Conservation (phyloP, 495 filamentous ascomycete genomes). For the Xylaria cubensis region DNA sequence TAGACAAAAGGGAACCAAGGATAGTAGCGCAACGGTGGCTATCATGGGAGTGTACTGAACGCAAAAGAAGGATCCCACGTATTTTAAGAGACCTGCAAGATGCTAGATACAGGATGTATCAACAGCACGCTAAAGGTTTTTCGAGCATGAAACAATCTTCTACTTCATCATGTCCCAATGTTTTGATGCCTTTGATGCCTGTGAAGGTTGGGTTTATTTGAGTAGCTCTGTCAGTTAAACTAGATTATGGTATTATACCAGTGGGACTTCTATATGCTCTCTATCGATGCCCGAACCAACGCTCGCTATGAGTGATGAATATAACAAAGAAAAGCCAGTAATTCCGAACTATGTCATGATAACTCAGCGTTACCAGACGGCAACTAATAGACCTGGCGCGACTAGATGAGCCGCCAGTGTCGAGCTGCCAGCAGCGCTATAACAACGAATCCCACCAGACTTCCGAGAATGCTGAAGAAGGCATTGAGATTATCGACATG, state of each 20-base stretch:
- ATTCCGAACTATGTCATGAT: neutral
- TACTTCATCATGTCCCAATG: neutral
- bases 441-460: slow-evolving; percentile 65
- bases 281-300: slow-evolving; percentile 1
- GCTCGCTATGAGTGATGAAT: slow-evolving; percentile 4
- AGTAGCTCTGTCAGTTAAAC: neutral
- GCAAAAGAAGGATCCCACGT: neutral
- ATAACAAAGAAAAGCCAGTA: slow-evolving; percentile 4
- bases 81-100: neutral
- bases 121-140: neutral
- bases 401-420: slow-evolving; percentile 35
- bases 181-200: neutral
- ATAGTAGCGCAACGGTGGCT: neutral
- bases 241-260: neutral
- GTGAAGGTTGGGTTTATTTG: neutral
- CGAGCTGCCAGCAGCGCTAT: slow-evolving; percentile 50
- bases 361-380: neutral
- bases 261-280: slow-evolving; percentile 4
- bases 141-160: neutral
- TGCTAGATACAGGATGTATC: neutral
- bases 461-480: slow-evolving; percentile 82
- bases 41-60: neutral
- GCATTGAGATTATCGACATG: slow-evolving; percentile 63
- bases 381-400: neutral
- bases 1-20: neutral